Evolutionary conservation across 2,329 filamentous ascomycete species (phyloP).

Genomic region (Aspergillus sp.): DNA sequence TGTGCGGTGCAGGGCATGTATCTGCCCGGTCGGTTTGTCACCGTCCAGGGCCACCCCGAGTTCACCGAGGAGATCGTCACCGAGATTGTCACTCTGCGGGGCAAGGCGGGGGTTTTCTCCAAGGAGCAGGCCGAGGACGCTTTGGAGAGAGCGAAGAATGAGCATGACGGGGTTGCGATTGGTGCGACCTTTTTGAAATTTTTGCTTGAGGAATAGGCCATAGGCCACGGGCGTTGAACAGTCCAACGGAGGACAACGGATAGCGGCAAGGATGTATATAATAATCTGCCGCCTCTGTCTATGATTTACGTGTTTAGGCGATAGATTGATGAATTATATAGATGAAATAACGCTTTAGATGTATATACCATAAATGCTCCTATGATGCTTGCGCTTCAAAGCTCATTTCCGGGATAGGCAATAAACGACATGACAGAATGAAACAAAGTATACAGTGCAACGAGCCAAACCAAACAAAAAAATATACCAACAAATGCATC

Average conservation of each 20-base stretch:
- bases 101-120: slow-evolving; percentile 66
- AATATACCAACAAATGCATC: not conserved
- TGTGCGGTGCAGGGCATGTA: slow-evolving; percentile 84
- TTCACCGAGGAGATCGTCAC: slow-evolving; percentile 70
- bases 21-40: slow-evolving; percentile 63
- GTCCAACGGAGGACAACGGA: not conserved
- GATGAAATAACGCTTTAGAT: not conserved
- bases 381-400: not conserved
- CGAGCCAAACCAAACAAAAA: not conserved
- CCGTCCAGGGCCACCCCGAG: slow-evolving; percentile 85
- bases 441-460: not conserved
- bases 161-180: slow-evolving; percentile 78
- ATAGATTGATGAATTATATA: not conserved
- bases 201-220: slow-evolving; percentile 53
- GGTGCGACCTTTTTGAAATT: slow-evolving; percentile 75
- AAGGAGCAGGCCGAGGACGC: slow-evolving; percentile 69
- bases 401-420: not conserved
- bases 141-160: slow-evolving; percentile 61
- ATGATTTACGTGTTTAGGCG: not conserved
- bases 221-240: not conserved
- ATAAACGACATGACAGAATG: not conserved
- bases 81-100: slow-evolving; percentile 65
- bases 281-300: not conserved
- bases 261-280: not conserved
- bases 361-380: not conserved